These are phyloP conservation scores for Thielaviopsis punctulata DNA, from an alignment of 2,329 filamentous ascomycete genomes.

Conservation along the genomic window DNA sequence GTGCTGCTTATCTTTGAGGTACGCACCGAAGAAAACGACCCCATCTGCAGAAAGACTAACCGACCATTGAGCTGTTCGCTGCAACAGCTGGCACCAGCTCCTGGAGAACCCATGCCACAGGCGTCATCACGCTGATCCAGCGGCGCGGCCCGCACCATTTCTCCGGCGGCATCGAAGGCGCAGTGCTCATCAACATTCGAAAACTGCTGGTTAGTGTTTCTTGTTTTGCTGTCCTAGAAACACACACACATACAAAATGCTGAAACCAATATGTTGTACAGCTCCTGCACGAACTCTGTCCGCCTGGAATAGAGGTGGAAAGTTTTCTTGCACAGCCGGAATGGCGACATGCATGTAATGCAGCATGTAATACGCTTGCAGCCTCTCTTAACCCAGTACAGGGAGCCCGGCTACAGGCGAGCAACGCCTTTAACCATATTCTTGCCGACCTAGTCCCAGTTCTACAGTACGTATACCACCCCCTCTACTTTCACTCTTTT, in stretches of 20 bases:
- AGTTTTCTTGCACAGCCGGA: conserved; percentile 22
- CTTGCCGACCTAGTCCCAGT: conserved; percentile 18
- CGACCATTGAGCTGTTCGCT: conserved; percentile 22
- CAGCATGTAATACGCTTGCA: not conserved
- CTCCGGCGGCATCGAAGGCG: conserved; percentile 20
- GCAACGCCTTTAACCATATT: conserved; percentile 20
- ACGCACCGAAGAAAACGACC: too few species aligned
- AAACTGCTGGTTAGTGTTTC: conserved; percentile 20
- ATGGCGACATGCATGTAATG: conserved; percentile 19
- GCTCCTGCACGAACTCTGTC: conserved; percentile 6
- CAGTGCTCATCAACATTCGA: conserved; percentile 23
- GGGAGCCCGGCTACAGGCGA: conserved; percentile 11
- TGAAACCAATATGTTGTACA: not conserved
- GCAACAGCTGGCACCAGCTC: conserved; percentile 21
- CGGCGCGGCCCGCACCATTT: conserved; percentile 23
- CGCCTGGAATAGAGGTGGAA: conserved; percentile 14
- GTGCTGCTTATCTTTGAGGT: conserved; percentile 25
- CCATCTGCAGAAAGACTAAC: conserved; percentile 7
- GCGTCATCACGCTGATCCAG: conserved; percentile 23
- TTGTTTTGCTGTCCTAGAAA: not conserved
- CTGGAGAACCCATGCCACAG: conserved; percentile 24
- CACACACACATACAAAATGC: too few species aligned
- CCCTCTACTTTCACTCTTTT: too few species aligned
- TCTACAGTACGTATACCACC: not conserved
- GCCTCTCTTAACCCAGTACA: not conserved